Conservation (phyloP, 129 eudicot species). For the carrot (Daucus carota) region DH1_v3.0 NC_030382.2:53323501-53324000, state of each 20-base stretch:
- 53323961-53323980: slow-evolving; percentile 6
- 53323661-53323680: no score
- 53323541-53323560: no score
- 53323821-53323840: background rate
- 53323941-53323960: slow-evolving; percentile 1
- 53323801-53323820: background rate
- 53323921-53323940: background rate
- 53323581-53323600: no score
- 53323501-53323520: no score
- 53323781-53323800: background rate
- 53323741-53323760: background rate
- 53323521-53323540: no score
- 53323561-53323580: no score
- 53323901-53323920: slow-evolving; percentile 1
- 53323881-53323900: background rate
- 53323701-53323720: background rate
- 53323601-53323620: no score
- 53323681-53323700: background rate
- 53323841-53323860: background rate
- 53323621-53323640: no score
- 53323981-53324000: slow-evolving; percentile 14
- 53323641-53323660: no score
- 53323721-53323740: background rate
- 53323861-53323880: background rate
- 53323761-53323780: background rate